Percentiles rank a stretch among this genome's conserved stretches.
These are phyloP conservation scores for Tetrapyrgos nigripes DNA, from an alignment of 1,284 basidiomycete genomes.

Conservation along the genomic window DNA sequence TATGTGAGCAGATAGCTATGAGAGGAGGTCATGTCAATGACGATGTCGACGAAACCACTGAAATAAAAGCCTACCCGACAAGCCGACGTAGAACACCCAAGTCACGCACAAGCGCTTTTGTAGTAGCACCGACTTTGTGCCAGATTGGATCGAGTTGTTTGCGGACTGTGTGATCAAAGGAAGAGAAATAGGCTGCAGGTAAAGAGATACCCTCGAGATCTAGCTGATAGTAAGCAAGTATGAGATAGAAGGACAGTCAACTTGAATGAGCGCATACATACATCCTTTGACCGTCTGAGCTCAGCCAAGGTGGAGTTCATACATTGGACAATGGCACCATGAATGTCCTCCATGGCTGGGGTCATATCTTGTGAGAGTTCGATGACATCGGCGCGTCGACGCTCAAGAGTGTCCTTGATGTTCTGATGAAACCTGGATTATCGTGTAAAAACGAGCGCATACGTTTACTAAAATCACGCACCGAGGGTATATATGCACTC, in stretches of 20 bases:
- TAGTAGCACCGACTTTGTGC: conserved; percentile 94
- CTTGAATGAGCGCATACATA: conserved; percentile 53
- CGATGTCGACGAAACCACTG: neutral
- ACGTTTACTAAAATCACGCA: conserved; percentile 37
- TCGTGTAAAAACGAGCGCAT: conserved; percentile 7
- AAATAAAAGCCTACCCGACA: conserved; percentile 64
- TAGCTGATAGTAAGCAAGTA: conserved; percentile 57
- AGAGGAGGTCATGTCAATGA: neutral
- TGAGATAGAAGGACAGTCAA: neutral
- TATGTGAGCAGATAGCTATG: conserved; percentile 88
- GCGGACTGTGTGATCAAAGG: conserved; percentile 91
- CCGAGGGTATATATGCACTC: conserved; percentile 93
- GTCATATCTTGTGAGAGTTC: conserved; percentile 92
- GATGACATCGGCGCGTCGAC: conserved; percentile 89
- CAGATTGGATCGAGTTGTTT: conserved; percentile 93
- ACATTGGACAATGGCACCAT: conserved; percentile 92
- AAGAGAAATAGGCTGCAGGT: conserved; percentile 94
- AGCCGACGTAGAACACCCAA: conserved; percentile 87
- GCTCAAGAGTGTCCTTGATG: conserved; percentile 82
- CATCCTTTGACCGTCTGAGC: conserved; percentile 87
- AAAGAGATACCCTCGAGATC: conserved; percentile 95
- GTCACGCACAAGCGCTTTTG: conserved; percentile 91
- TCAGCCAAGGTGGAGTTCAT: conserved; percentile 93
- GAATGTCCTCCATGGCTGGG: conserved; percentile 89
- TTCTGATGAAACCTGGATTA: conserved; percentile 83